Conservation (phyloP, 1,284 basidiomycete species). For the Apiotrichum sp. region DNA sequence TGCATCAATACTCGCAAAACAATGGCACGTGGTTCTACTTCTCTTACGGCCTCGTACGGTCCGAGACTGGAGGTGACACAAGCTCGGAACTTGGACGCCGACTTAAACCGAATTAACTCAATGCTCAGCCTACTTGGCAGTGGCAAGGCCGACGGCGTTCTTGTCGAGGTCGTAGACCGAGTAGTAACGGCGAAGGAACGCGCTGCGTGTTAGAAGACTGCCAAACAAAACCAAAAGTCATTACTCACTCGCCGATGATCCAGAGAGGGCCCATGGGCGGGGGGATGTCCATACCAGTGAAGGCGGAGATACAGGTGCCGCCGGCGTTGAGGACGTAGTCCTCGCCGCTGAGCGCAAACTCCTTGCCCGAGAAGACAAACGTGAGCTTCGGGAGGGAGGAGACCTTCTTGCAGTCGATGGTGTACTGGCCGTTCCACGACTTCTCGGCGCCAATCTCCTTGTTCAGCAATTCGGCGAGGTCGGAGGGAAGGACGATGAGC, state of each 20-base stretch:
- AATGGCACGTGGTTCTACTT: too few species aligned
- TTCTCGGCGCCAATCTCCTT: conserved; percentile 87
- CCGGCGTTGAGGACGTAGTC: conserved; percentile 84
- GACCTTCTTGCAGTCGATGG: conserved; percentile 81
- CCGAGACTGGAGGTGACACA: too few species aligned
- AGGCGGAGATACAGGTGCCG: conserved; percentile 92
- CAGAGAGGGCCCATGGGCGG: conserved; percentile 79
- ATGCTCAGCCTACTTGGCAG: neutral
- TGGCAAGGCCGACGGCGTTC: conserved; percentile 43
- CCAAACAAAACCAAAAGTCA: conserved; percentile 26
- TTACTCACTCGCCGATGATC: conserved; percentile 67
- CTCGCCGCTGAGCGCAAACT: conserved; percentile 54
- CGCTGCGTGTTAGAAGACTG: conserved; percentile 39
- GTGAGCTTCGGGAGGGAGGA: conserved; percentile 58
- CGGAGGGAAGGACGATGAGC: conserved; percentile 63
- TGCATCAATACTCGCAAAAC: too few species aligned
- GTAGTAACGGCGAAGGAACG: conserved; percentile 83
- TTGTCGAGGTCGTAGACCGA: conserved; percentile 87
- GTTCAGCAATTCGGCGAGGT: conserved; percentile 97
- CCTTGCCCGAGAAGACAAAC: conserved; percentile 4
- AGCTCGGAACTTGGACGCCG: too few species aligned
- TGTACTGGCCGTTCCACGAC: conserved; percentile 92
- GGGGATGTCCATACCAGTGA: conserved; percentile 88
- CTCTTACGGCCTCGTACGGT: too few species aligned
- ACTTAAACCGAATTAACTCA: too few species aligned